Percentiles rank a stretch among this genome's conserved stretches.
Evolutionary conservation across 2,329 filamentous ascomycete genomes (phyloP).

Genomic region (Nemania sp.): DNA sequence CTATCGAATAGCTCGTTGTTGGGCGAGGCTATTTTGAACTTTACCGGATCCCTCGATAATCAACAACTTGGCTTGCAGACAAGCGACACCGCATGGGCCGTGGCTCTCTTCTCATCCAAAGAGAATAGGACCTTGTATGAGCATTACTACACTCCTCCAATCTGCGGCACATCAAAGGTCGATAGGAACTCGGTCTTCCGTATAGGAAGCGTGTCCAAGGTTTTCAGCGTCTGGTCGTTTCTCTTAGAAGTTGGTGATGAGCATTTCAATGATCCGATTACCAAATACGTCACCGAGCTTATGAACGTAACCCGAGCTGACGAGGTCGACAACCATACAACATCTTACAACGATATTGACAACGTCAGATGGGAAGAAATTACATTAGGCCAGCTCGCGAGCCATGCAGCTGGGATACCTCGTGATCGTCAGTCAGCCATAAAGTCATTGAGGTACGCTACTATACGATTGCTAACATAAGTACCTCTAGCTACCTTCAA

Average conservation of each 20-base stretch:
- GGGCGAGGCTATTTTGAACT: slow-evolving; percentile 4
- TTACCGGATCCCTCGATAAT: slow-evolving; percentile 15
- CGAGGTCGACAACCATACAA: neutral
- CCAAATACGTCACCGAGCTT: slow-evolving; percentile 58
- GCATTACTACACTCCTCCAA: slow-evolving; percentile 45
- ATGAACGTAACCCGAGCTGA: slow-evolving; percentile 33
- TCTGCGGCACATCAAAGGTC: slow-evolving; percentile 37
- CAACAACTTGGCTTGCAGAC: slow-evolving; percentile 12
- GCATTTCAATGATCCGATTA: slow-evolving; percentile 56
- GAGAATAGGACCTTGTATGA: slow-evolving; percentile 46
- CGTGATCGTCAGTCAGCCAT: slow-evolving; percentile 52
- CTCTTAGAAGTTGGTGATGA: slow-evolving; percentile 56
- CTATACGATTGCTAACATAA: slow-evolving; percentile 7
- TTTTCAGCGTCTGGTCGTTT: slow-evolving; percentile 58
- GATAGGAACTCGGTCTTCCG: slow-evolving; percentile 54
- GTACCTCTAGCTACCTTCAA: slow-evolving; percentile 25
- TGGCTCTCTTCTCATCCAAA: slow-evolving; percentile 44
- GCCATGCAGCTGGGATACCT: slow-evolving; percentile 53
- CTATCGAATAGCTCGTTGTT: slow-evolving; percentile 28
- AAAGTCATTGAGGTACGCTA: neutral
- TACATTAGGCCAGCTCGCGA: slow-evolving; percentile 54
- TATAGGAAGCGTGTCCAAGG: slow-evolving; percentile 59
- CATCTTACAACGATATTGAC: slow-evolving; percentile 44
- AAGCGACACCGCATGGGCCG: slow-evolving; percentile 46
- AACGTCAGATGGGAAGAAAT: slow-evolving; percentile 51